A percentile compares a stretch with the other conserved stretches of the same genome.
These are phyloP conservation scores for Gleditsia sinensis DNA, from an alignment of 306 rosid genomes.

Conservation along the genomic window DNA sequence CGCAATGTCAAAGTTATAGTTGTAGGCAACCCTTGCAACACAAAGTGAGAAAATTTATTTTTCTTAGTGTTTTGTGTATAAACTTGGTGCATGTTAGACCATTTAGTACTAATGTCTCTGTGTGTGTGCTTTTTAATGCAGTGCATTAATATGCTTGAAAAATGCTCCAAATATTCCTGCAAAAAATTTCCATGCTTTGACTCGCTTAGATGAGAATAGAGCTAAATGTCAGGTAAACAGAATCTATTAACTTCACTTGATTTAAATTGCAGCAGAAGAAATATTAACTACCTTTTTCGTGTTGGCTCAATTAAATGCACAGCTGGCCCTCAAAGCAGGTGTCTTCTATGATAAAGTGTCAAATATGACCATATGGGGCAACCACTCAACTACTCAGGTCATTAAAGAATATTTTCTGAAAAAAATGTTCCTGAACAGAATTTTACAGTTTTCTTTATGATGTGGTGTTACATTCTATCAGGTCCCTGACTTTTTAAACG, in stretches of 20 bases:
- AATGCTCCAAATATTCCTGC: constrained; percentile 96
- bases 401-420: constrained; percentile 27
- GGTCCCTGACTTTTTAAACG: constrained; percentile 97
- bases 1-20: constrained; percentile 85
- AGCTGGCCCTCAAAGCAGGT: constrained; percentile 99
- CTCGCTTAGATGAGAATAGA: constrained; percentile 95
- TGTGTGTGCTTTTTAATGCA: constrained; percentile 37
- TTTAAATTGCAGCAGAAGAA: background rate
- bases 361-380: constrained; percentile 96
- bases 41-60: constrained; percentile 61
- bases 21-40: constrained; percentile 97
- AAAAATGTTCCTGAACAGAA: background rate
- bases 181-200: constrained; percentile 90
- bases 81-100: constrained; percentile 19
- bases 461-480: constrained; percentile 34
- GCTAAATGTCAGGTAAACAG: constrained; percentile 92
- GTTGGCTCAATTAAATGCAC: constrained; percentile 37
- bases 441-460: constrained; percentile 26
- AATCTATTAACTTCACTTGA: background rate
- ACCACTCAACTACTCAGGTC: constrained; percentile 99
- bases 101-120: constrained; percentile 26
- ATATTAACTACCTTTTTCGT: background rate
- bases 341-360: constrained; percentile 98
- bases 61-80: constrained; percentile 23
- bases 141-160: constrained; percentile 94